phyloP scores from a whole-genome alignment of 495 filamentous ascomycete species.

The Penicillium bialowiezense region DNA sequence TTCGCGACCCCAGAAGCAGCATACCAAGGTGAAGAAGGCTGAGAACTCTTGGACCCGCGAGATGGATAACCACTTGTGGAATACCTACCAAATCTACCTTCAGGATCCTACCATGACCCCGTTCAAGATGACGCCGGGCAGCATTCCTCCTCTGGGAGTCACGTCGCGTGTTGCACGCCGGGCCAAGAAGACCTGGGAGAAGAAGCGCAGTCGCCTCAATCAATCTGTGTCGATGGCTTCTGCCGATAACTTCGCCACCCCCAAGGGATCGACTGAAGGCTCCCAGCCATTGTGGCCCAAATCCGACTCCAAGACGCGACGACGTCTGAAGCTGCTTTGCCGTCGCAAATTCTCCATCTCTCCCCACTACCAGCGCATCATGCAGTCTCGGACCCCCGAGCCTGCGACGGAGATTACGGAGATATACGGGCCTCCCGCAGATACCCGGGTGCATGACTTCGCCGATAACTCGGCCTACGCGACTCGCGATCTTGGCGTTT shows the following conservation, averaged over 20 bases:
- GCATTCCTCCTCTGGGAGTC: conserved; percentile 84
- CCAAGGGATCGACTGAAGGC: conserved; percentile 33
- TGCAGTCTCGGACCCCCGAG: conserved; percentile 71
- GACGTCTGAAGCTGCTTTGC: conserved; percentile 79
- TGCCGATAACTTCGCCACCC: conserved; percentile 57
- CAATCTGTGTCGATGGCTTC: conserved; percentile 4
- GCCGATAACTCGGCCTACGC: conserved; percentile 45
- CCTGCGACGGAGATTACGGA: conserved; percentile 62
- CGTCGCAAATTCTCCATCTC: conserved; percentile 68
- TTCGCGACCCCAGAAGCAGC: conserved; percentile 25
- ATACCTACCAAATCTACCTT: conserved; percentile 81
- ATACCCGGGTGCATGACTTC: conserved; percentile 19
- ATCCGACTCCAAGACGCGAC: conserved; percentile 74
- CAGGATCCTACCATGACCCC: conserved; percentile 92
- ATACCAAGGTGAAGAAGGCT: conserved; percentile 1
- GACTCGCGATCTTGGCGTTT: conserved; percentile 81
- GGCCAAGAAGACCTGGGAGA: conserved; percentile 78
- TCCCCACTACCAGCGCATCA: conserved; percentile 65
- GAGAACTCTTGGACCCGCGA: conserved; percentile 70
- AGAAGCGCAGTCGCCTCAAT: conserved; percentile 17
- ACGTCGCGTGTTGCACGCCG: conserved; percentile 84
- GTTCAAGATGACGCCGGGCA: conserved; percentile 84
- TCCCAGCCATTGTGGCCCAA: conserved; percentile 68
- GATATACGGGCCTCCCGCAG: conserved; percentile 30
- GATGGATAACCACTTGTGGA: conserved; percentile 93